Percentiles rank a stretch among this genome's conserved stretches.
Conservation (phyloP, 1,284 basidiomycete species). For the Pseudozyma pruni region DNA sequence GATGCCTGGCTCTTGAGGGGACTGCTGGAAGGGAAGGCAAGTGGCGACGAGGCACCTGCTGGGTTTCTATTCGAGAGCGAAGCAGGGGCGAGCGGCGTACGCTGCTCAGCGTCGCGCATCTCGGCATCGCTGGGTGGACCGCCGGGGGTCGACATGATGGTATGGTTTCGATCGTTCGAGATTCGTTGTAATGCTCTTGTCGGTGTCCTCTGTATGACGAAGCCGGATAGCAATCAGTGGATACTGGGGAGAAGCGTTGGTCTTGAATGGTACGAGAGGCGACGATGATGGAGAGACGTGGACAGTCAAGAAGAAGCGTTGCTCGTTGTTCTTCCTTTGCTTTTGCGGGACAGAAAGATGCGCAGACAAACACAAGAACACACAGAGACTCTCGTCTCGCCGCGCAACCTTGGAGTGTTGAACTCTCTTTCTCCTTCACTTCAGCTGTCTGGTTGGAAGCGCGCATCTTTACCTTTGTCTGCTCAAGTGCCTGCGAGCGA, state of each 20-base stretch:
- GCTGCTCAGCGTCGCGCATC: conserved; percentile 48
- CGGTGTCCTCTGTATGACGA: too few species aligned
- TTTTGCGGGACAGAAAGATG: too few species aligned
- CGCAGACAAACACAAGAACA: not conserved
- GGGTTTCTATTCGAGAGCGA: conserved; percentile 31
- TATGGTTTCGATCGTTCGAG: not conserved
- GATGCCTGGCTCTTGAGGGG: conserved; percentile 53
- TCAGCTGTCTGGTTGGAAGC: not conserved
- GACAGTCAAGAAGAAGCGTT: too few species aligned
- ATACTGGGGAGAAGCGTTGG: too few species aligned
- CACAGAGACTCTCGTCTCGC: not conserved
- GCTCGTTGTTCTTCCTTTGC: too few species aligned
- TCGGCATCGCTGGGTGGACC: conserved; percentile 42
- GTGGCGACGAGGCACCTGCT: conserved; percentile 50
- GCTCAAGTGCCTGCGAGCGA: conserved; percentile 10
- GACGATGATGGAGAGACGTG: too few species aligned
- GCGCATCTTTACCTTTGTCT: conserved; percentile 4
- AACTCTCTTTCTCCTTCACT: not conserved
- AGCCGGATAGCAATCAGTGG: too few species aligned
- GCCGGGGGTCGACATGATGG: conserved; percentile 47
- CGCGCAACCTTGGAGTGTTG: too few species aligned
- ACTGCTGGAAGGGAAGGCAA: conserved; percentile 63
- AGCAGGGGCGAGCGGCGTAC: conserved; percentile 44
- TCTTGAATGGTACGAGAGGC: too few species aligned
- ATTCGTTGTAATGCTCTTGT: not conserved